A percentile compares a stretch with the other conserved stretches of the same genome.
These are phyloP conservation scores for Solanum piurae DNA, from an alignment of 257 asterid genomes.

Conservation along the genomic window DNA sequence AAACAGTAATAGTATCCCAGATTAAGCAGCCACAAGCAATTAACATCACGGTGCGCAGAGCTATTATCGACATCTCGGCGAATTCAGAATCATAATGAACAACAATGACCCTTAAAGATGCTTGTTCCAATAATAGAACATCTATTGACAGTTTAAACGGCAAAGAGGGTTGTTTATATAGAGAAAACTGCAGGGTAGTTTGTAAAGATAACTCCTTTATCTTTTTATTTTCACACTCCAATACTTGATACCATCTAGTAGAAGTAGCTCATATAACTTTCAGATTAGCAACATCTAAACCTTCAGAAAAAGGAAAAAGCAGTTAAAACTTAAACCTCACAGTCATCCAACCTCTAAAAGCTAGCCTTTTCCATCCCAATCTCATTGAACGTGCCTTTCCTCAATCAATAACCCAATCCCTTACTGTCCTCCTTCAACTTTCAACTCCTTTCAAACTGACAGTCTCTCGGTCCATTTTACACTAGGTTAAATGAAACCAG, in stretches of 20 bases:
- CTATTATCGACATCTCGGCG: not conserved
- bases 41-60: not conserved
- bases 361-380: not conserved
- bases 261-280: not conserved
- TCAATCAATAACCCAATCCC: not conserved
- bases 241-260: not conserved
- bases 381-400: not conserved
- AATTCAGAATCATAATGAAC: not conserved
- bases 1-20: not conserved
- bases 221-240: not conserved
- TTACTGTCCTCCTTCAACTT: not conserved
- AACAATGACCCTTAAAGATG: not conserved
- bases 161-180: not conserved
- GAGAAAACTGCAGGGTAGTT: not conserved
- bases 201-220: not conserved
- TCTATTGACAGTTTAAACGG: not conserved
- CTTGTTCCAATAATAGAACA: not conserved
- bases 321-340: not conserved
- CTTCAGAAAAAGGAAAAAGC: not conserved
- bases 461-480: not conserved
- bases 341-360: not conserved
- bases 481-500: not conserved
- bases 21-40: not conserved
- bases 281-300: not conserved
- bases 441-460: not conserved